phyloP scores from a whole-genome alignment of 2,329 filamentous ascomycete species.

The Sporothrix protearum region DNA sequence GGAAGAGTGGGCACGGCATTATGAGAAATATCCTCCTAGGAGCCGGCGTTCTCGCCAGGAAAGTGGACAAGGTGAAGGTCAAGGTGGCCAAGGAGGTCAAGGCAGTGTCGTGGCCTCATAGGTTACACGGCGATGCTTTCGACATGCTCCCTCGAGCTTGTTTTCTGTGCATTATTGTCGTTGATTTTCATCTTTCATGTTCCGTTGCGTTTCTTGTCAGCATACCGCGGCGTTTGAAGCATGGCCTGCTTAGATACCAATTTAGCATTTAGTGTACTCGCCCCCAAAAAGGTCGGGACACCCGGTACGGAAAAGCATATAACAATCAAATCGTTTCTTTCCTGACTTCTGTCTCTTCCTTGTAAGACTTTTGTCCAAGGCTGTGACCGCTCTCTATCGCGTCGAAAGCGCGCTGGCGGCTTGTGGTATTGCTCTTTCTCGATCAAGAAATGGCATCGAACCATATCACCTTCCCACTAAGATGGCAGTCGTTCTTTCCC shows the following conservation, averaged over 20 bases:
- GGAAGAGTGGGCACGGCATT: not conserved
- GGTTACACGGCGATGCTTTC: not conserved
- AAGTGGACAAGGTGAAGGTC: not conserved
- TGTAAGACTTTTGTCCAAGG: not conserved
- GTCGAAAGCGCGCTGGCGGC: not conserved
- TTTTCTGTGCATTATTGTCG: not conserved
- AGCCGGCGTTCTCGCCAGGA: not conserved
- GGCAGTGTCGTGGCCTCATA: not conserved
- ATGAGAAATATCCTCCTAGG: not conserved
- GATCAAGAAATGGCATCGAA: not conserved
- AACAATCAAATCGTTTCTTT: not conserved
- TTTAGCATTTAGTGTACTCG: slow-evolving; percentile 9
- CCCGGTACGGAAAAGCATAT: slow-evolving; percentile 9
- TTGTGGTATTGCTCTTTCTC: not conserved
- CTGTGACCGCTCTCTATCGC: not conserved
- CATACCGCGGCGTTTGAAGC: slow-evolving; percentile 6
- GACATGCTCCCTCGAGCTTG: not conserved
- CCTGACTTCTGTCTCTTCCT: not conserved
- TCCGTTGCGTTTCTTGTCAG: not conserved
- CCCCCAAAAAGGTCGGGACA: not conserved
- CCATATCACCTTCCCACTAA: not conserved
- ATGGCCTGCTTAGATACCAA: not conserved
- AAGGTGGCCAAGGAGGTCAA: not conserved
- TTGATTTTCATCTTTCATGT: not conserved
- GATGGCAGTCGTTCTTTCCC: not conserved